Evolutionary conservation across 106 monocot genomes (phyloP).

Genomic region (Dendrobium catenatum): DNA sequence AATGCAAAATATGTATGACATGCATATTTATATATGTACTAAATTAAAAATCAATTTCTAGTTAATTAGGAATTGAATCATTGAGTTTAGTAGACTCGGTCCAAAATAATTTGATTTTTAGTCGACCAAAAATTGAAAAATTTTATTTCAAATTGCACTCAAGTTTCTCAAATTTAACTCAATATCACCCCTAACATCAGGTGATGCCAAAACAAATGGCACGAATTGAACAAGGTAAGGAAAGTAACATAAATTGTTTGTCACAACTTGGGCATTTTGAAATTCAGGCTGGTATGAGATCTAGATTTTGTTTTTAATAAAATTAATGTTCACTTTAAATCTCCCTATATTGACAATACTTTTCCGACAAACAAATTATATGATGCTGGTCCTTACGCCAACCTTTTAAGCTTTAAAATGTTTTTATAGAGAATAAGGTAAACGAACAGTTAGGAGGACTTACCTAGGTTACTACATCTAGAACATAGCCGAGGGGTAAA

Average conservation of each 20-base stretch:
- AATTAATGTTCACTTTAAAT: not conserved
- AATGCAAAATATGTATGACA: too few relatives aligned
- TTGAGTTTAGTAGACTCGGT: too few relatives aligned
- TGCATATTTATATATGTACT: too few relatives aligned
- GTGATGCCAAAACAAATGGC: too few relatives aligned
- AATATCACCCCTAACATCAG: too few relatives aligned
- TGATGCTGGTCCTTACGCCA: not conserved
- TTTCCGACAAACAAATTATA: not conserved
- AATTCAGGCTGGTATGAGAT: not conserved
- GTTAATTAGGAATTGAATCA: too few relatives aligned
- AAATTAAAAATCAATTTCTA: too few relatives aligned
- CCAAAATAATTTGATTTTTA: too few relatives aligned
- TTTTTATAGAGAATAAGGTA: not conserved
- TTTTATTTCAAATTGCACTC: too few relatives aligned
- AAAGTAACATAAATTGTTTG: not conserved
- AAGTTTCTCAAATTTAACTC: too few relatives aligned
- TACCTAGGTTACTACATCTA: not conserved
- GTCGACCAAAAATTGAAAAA: too few relatives aligned
- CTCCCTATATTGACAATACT: not conserved
- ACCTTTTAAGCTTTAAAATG: not conserved
- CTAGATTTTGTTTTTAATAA: not conserved
- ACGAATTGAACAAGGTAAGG: too few relatives aligned
- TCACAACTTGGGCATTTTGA: not conserved
- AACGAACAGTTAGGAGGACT: not conserved
- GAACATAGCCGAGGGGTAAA: not conserved